Evolutionary conservation across 768 basidiomycete species (phyloP), one percentile per base, ranked within the genome.

Genomic region (Agrocybe praecox): DNA sequence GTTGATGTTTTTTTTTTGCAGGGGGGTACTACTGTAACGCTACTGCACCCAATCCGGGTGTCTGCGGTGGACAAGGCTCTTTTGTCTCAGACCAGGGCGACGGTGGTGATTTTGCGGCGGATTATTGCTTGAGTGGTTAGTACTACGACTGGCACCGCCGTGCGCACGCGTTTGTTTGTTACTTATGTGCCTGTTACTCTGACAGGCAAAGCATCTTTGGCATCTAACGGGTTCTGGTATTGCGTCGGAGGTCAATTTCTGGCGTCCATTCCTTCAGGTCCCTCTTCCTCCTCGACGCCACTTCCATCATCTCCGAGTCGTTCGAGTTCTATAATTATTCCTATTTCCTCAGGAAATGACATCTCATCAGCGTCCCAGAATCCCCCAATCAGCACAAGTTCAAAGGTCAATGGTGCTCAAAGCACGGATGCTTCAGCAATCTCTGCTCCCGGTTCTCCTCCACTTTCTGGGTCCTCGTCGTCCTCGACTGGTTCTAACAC

Each of bases 71-170:
- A 18, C 22, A 36, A 11, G 33, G 46, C 26, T 33, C 58, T 1
- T 51, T 42, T 18, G 44, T 52, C 9, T 21, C 33, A 6, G 43
- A 49, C 21, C 46, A 55, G 19, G 52, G 49, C 18, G 53, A 46
- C 22, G 56, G 23, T 9, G 45, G 51, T 6, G 53, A 51, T 32
- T 59, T 55, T 26, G 53, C 32, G 21, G 33, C 42, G 14, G 58
- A 55, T 33, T 59, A 59, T 52, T 59, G 58, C 32, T 47, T 59
- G 44, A 59, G 58, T 23, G 58, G 58, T 55, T 10, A 55, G 58
- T 46, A 11, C 10, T 29, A 22, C n/a, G 9, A 29, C 19, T 17
- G 24, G 18, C 8, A 50, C 9, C 33, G 10, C 33, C 10, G 19
- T 19, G 19, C 33, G 18, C 34, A 23, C 18, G 2, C 14, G 21